phyloP scores from a whole-genome alignment of 331 rosid species.

The Arachis monticola region DNA sequence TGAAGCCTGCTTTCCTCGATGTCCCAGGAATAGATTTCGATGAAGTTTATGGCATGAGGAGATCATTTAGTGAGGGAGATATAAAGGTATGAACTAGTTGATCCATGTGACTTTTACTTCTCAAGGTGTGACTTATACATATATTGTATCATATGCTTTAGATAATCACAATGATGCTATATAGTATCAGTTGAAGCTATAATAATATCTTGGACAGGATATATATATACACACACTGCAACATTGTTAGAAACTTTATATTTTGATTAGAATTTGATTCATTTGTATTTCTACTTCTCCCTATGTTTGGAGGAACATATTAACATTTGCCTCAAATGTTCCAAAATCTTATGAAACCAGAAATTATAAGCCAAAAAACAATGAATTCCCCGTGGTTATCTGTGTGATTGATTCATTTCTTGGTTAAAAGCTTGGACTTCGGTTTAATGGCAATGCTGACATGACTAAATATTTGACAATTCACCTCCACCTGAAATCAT shows the following conservation, averaged over 20 bases:
- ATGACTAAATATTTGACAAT: constrained; percentile 8
- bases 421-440: background rate
- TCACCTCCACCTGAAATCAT: constrained; percentile 1
- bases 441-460: background rate
- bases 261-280: background rate
- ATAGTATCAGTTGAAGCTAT: no score
- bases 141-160: background rate
- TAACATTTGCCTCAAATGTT: constrained; percentile 15
- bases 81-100: constrained; percentile 70
- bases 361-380: constrained; percentile 14
- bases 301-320: constrained; percentile 6
- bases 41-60: constrained; percentile 78
- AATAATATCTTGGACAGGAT: no score
- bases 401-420: constrained; percentile 1
- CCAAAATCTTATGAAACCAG: background rate
- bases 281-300: constrained; percentile 17
- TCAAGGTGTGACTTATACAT: background rate
- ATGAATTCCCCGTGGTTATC: background rate
- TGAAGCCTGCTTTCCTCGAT: constrained; percentile 73
- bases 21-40: constrained; percentile 69
- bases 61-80: constrained; percentile 95
- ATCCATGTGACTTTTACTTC: background rate
- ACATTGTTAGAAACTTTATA: background rate
- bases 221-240: background rate
- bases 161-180: constrained; percentile 1